A percentile compares a stretch with the other conserved stretches of the same genome.
These are phyloP conservation scores for Podila minutissima DNA, from an alignment of 192 early-diverging fungal species.

Conservation along the genomic window DNA sequence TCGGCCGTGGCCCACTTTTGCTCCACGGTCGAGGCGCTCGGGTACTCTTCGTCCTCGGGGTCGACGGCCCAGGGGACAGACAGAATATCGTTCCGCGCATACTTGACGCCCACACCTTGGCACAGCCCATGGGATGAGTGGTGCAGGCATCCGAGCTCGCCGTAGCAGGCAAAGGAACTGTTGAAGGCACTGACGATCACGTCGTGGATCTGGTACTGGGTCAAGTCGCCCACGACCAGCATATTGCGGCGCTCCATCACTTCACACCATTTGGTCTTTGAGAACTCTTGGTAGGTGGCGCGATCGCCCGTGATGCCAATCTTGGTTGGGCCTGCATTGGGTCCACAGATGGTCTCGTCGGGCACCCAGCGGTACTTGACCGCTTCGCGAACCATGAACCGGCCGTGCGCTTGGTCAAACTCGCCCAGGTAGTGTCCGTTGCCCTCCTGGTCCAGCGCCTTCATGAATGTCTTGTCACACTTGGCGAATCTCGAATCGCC, in stretches of 20 bases:
- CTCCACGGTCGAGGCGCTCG: slow-evolving; percentile 48
- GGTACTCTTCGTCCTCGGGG: slow-evolving; percentile 34
- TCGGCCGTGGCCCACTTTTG: slow-evolving; percentile 48
- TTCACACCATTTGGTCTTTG: slow-evolving; percentile 51
- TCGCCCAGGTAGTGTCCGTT: slow-evolving; percentile 42
- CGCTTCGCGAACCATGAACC: slow-evolving; percentile 34
- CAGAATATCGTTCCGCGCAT: slow-evolving; percentile 62
- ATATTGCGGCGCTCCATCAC: slow-evolving; percentile 47
- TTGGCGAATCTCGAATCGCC: slow-evolving; percentile 44
- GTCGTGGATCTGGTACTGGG: slow-evolving; percentile 65
- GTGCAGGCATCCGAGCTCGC: slow-evolving; percentile 61
- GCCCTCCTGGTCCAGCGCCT: slow-evolving; percentile 40
- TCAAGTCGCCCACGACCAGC: slow-evolving; percentile 59
- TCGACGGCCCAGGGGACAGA: slow-evolving; percentile 51
- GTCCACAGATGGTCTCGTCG: slow-evolving; percentile 30
- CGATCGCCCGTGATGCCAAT: slow-evolving; percentile 29
- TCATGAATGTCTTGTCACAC: slow-evolving; percentile 43
- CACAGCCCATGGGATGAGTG: slow-evolving; percentile 43
- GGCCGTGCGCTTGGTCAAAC: slow-evolving; percentile 24
- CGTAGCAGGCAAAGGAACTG: slow-evolving; percentile 61
- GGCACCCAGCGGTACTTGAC: slow-evolving; percentile 43
- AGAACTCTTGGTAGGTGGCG: slow-evolving; percentile 18
- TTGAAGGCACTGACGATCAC: slow-evolving; percentile 58
- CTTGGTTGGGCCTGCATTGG: slow-evolving; percentile 19
- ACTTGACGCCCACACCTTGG: slow-evolving; percentile 26